Evolutionary conservation across 345 rosid genomes (phyloP), one percentile per base, ranked within the genome.

Genomic region (Isatis tinctoria): DNA sequence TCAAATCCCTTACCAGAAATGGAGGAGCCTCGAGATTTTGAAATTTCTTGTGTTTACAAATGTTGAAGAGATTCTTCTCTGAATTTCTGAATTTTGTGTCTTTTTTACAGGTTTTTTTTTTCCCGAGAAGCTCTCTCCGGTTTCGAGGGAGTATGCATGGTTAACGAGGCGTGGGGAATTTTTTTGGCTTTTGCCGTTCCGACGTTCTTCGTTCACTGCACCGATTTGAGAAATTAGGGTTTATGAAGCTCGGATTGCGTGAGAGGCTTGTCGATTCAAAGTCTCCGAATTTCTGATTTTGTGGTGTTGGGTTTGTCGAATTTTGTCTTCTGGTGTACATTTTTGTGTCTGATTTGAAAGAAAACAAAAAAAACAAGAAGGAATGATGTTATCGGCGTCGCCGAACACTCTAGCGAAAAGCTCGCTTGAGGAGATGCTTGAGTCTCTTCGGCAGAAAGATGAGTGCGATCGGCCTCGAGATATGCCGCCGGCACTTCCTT

Each of bases 371-470:
- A 16, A 40, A 8, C 11, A 22, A 3, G 2, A 16, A 2, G 67
- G 12, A 11, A 93, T 86, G 88, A 95, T 90, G 96, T 65, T 95
- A 71, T 91, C 98, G 9, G 82, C 92, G 32, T 88, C 98, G 39
- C 96, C 97, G 3, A 54, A 82, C 10, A 69, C 80, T 8, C 65
- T 84, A 74, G 84, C 83, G 53, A 88, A 87, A 74, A 92, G 98
- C 83, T 95, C 99, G n/a, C 75, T 95, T 22, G 99, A 95, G 86
- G 99, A 85, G 84, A 95, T 95, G 99, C 77, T 95, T 30, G 97
- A 90, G 30, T 86, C 94, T 10, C 85, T 95, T 37, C 82, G 93
- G 62, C 80, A 79, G 76, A 86, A 77, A 27, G 97, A 95, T 40
- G 93, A 90, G 66, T 79, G 68, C 13, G 96, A 85, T 68, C 86